Evolutionary conservation across 108 stramenopile genomes (phyloP), one percentile per base, ranked within the genome.

Genomic region (Skeletonema grethae): DNA sequence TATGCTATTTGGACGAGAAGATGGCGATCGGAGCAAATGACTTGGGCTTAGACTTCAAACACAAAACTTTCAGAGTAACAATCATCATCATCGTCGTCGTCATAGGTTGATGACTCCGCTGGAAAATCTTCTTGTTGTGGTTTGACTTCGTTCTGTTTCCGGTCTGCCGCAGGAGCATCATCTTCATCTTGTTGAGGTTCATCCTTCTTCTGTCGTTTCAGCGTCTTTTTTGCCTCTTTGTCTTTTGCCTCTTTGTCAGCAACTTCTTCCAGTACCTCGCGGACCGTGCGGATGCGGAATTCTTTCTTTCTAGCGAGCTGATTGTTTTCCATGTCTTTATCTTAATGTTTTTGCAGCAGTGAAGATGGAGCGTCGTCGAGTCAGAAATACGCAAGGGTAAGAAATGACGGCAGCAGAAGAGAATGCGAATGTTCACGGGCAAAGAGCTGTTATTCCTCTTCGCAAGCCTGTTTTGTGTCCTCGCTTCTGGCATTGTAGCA

Each of bases 391-490:
- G n/a, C n/a, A n/a, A n/a, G n/a, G n/a, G n/a, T n/a, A n/a, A n/a
- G n/a, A n/a, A n/a, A n/a, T n/a, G n/a, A n/a, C n/a, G n/a, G n/a
- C n/a, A n/a, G n/a, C n/a, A n/a, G n/a, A n/a, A n/a, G n/a, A n/a
- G n/a, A n/a, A n/a, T n/a, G n/a, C n/a, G n/a, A n/a, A n/a, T n/a
- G n/a, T n/a, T n/a, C n/a, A n/a, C n/a, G n/a, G n/a, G n/a, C n/a
- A n/a, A n/a, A n/a, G n/a, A 82, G 29, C 15, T 56, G 35, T 31
- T 82, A 16, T 69, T 82, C 24, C 16, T 73, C 29, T 20, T 82
- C 12, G 59, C 67, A 16, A 73, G 65, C 60, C 30, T 70, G 11
- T 2, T 65, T 28, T 69, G 39, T 32, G 32, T 72, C 7, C 24
- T 72, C 7, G 58, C 59, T 7, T 66, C 74, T 9, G 60, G 60